Percentiles rank a stretch among this genome's conserved stretches.
phyloP scores from a whole-genome alignment of 352 stramenopile genomes.

The Globisporangium paddicum region DNA sequence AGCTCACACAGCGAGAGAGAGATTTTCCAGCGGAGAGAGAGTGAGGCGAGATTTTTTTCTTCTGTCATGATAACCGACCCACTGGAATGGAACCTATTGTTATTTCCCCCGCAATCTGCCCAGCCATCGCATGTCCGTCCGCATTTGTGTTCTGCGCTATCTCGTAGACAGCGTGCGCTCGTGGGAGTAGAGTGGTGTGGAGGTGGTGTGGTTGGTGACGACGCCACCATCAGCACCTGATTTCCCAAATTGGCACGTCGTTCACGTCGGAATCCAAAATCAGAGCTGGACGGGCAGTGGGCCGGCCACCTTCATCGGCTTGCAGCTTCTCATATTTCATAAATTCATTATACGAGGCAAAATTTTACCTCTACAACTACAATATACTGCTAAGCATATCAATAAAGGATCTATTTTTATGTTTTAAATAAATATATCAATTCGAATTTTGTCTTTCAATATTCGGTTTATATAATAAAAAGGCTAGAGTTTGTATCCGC shows the following conservation, averaged over 20 bases:
- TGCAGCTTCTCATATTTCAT: not conserved
- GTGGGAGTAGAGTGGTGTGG: too few relatives aligned
- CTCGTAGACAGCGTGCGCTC: too few relatives aligned
- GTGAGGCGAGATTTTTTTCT: not conserved
- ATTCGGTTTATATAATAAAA: not conserved
- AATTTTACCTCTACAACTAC: not conserved
- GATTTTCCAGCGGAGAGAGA: not conserved
- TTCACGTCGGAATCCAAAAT: constrained; percentile 4
- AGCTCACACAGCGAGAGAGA: not conserved
- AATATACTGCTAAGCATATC: not conserved
- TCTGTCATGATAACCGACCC: not conserved
- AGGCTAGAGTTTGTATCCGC: too few relatives aligned
- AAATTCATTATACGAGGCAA: not conserved
- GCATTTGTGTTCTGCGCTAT: too few relatives aligned
- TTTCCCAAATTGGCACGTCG: not conserved
- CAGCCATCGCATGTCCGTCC: not conserved
- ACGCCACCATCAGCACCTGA: not conserved
- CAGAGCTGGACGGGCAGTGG: not conserved
- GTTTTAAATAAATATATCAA: not conserved
- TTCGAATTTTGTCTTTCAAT: not conserved
- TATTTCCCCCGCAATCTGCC: not conserved
- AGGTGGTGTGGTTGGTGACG: too few relatives aligned
- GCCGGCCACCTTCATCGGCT: not conserved
- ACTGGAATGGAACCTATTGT: constrained; percentile 6
- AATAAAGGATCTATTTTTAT: not conserved